These are phyloP conservation scores for Nicotiana attenuata DNA, from an alignment of 257 asterid genomes.

Conservation along the genomic window DNA sequence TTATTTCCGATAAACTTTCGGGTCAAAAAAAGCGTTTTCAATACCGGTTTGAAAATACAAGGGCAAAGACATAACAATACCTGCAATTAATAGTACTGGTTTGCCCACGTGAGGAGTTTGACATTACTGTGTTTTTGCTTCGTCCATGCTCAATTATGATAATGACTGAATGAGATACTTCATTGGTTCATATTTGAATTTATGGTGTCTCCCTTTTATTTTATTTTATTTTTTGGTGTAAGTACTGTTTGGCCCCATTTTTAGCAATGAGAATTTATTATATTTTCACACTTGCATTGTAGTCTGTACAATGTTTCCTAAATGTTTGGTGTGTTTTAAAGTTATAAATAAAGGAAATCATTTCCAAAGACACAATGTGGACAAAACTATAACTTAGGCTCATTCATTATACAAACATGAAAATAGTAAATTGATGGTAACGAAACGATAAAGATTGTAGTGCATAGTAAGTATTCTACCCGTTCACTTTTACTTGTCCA, in stretches of 20 bases:
- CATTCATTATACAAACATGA: background rate
- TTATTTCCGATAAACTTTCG: no score
- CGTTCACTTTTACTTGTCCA: no score
- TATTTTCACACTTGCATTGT: background rate
- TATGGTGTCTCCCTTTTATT: background rate
- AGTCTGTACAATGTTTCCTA: background rate
- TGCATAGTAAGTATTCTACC: accelerated
- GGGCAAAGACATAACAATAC: background rate
- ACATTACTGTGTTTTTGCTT: background rate
- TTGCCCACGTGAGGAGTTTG: constrained; percentile 2
- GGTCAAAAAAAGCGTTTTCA: no score
- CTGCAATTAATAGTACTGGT: background rate
- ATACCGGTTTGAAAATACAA: no score
- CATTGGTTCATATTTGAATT: background rate
- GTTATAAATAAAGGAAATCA: background rate
- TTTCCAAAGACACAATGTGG: background rate
- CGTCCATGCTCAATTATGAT: background rate
- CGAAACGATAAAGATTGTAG: no score
- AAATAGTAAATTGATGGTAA: background rate
- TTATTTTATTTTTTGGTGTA: background rate
- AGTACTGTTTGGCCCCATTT: background rate
- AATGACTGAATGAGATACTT: background rate
- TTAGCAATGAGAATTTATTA: background rate
- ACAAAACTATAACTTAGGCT: background rate
- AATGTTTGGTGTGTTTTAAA: background rate